These are phyloP conservation scores for Tillandsia leiboldiana DNA, from an alignment of 176 grass and related monocot species.

Conservation along the genomic window DNA sequence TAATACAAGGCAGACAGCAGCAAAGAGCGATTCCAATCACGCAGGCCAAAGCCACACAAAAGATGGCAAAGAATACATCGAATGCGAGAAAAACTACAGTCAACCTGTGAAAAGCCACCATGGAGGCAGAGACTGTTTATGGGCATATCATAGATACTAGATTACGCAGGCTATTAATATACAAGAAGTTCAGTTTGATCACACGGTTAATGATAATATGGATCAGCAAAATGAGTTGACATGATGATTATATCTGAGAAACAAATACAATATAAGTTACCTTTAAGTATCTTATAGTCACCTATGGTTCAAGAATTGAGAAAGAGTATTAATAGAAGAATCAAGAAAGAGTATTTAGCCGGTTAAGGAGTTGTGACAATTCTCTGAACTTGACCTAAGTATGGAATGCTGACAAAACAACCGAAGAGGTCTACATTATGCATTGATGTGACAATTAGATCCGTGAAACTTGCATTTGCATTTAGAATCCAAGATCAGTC, in stretches of 20 bases:
- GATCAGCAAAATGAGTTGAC: not conserved
- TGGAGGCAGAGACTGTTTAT: not conserved
- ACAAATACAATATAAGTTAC: not conserved
- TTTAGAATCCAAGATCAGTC: not conserved
- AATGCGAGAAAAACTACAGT: slow-evolving; percentile 71
- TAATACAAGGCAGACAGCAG: slow-evolving; percentile 92
- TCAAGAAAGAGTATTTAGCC: not conserved
- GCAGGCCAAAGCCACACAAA: slow-evolving; percentile 73
- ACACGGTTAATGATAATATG: slow-evolving; percentile 3
- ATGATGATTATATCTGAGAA: not conserved
- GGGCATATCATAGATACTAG: slow-evolving; percentile 2
- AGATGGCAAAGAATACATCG: slow-evolving; percentile 80
- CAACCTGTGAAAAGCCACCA: slow-evolving; percentile 42
- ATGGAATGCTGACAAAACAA: too few relatives aligned
- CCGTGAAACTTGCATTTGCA: not conserved
- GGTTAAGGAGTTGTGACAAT: not conserved
- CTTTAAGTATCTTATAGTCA: not conserved
- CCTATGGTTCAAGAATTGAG: not conserved
- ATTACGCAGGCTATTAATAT: not conserved
- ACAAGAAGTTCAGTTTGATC: not conserved
- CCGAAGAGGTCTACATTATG: too few relatives aligned
- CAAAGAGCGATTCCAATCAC: slow-evolving; percentile 92
- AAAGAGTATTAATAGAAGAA: not conserved
- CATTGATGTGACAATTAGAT: too few relatives aligned
- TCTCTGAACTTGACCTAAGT: too few relatives aligned